Evolutionary conservation across 2,329 filamentous ascomycete genomes (phyloP), one percentile per base, ranked within the genome.

Genomic region (Colletotrichum siamense): DNA sequence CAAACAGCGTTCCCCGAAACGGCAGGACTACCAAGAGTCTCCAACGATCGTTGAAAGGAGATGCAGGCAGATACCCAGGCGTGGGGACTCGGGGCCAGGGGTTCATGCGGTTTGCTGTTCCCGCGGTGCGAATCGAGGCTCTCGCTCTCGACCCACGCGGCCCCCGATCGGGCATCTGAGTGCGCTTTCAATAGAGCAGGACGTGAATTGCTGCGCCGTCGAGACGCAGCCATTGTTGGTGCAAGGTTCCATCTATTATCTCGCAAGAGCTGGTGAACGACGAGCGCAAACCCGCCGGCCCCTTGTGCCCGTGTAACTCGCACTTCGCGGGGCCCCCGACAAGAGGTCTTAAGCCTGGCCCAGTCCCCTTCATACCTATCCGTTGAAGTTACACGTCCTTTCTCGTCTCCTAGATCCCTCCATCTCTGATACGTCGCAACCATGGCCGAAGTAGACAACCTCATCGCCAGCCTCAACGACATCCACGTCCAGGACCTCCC

Each of bases 401-500:
- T 26, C 28, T 61, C n/a, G 2, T 34, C 2, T 15, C 18, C 24
- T 2, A 0, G 28, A 9, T 24, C 28, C 15, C 34, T 22, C 26
- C 30, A 8, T 26, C 7, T 63, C 18, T 34, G 2, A 6, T 8
- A 52, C 8, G n/a, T 52, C 2, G 28, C 9, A 34, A 72, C 13
- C 24, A 82, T 82, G 81, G 65, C 79, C 28, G 79, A 80, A 24
- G 79, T 79, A 55, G 81, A 83, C 30, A 62, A 77, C 1, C 72
- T 84, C 24, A 71, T 83, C 9, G 39, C 76, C 3, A 77, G 68
- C 30, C 80, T 85, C 49, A 57, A 81, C 30, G 80, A 77, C 16
- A 64, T 85, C 59, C 71, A 79, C 30, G 78, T 76, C 36, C 71
- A 65, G 16, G 81, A 81, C 15, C 85, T 86, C 75, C 44, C 79